phyloP scores from a whole-genome alignment of 176 grass and related monocot species.

The Secale cereale region DNA sequence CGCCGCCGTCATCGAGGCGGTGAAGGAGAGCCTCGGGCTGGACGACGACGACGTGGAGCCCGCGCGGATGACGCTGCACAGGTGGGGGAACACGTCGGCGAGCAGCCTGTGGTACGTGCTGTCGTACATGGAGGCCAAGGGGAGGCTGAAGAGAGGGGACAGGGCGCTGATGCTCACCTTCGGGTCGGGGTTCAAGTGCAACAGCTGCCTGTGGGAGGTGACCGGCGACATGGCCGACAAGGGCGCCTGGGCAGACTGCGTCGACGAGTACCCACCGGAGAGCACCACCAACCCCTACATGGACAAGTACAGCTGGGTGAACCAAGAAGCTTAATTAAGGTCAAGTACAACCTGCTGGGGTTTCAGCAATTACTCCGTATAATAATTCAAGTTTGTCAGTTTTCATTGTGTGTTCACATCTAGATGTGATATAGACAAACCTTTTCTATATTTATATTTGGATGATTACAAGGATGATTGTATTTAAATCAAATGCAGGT shows the following conservation, averaged over 20 bases:
- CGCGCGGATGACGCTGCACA: conserved; percentile 60
- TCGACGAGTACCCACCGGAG: conserved; percentile 38
- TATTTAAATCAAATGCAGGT: no score
- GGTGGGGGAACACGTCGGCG: conserved; percentile 75
- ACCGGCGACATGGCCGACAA: conserved; percentile 35
- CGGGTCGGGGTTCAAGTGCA: conserved; percentile 75
- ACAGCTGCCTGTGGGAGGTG: conserved; percentile 74
- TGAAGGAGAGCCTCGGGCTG: conserved; percentile 44
- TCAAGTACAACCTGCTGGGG: no score
- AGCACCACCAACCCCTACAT: no score
- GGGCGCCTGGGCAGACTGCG: conserved; percentile 53
- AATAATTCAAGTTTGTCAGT: no score
- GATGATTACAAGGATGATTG: no score
- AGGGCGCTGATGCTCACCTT: conserved; percentile 67
- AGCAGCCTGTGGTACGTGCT: conserved; percentile 76
- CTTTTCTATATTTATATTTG: no score
- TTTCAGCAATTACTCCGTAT: no score
- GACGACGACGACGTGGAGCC: conserved; percentile 50
- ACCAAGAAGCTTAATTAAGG: no score
- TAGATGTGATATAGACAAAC: no score
- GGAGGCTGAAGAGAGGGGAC: conserved; percentile 44
- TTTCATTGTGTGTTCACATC: no score
- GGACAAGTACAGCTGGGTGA: no score
- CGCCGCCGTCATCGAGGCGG: conserved; percentile 50
- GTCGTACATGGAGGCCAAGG: conserved; percentile 71